Conservation (phyloP, 257 asterid genomes). For the Hygrophila difformis region DNA sequence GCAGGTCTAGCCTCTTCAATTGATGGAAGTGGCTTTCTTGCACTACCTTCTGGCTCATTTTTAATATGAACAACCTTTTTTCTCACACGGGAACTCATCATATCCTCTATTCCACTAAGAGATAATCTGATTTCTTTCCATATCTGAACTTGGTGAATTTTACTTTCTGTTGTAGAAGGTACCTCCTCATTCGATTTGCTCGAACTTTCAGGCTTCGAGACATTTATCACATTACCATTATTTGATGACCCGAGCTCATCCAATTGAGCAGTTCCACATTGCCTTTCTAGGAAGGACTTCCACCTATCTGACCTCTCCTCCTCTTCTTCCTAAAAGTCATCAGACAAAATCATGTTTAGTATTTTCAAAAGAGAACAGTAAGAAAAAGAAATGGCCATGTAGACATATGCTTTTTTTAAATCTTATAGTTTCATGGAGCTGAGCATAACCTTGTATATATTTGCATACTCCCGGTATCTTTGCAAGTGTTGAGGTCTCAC, state of each 20-base stretch:
- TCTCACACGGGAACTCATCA: slow-evolving; percentile 73
- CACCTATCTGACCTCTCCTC: slow-evolving; percentile 97
- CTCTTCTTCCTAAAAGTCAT: slow-evolving; percentile 78
- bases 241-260: slow-evolving; percentile 27
- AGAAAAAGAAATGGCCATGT: too few species aligned
- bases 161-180: slow-evolving; percentile 24
- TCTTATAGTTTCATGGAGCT: too few species aligned
- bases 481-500: slow-evolving; percentile 97
- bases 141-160: slow-evolving; percentile 44
- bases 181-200: slow-evolving; percentile 25
- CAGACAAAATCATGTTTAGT: background rate
- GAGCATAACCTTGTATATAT: slow-evolving; percentile 68
- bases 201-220: slow-evolving; percentile 8
- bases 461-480: slow-evolving; percentile 87
- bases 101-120: slow-evolving; percentile 62
- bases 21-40: slow-evolving; percentile 32
- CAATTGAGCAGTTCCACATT: slow-evolving; percentile 40
- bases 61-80: slow-evolving; percentile 26
- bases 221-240: slow-evolving; percentile 15
- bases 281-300: slow-evolving; percentile 75
- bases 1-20: slow-evolving; percentile 43
- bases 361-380: background rate
- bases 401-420: too few species aligned
- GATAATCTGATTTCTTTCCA: slow-evolving; percentile 79
- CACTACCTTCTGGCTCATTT: slow-evolving; percentile 20